phyloP scores from a whole-genome alignment of 768 basidiomycete species.

The Mycena albidolilacea region DNA sequence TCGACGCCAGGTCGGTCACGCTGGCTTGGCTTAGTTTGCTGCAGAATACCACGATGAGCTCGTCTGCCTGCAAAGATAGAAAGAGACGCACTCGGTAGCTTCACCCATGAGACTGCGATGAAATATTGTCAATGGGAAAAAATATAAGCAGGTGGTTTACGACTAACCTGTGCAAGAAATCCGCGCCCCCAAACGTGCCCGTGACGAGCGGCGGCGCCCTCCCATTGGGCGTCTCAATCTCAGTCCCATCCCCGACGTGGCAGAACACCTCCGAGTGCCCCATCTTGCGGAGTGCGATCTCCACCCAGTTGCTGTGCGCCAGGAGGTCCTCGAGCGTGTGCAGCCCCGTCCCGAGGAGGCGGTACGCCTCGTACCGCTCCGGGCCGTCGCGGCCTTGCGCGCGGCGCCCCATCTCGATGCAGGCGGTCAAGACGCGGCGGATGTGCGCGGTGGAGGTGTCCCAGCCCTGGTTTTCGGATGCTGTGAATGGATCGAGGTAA shows the following conservation, averaged over 20 bases:
- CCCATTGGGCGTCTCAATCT: conserved; percentile 68
- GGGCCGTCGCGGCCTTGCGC: conserved; percentile 66
- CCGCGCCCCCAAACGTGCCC: conserved; percentile 73
- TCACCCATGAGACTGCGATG: conserved; percentile 75
- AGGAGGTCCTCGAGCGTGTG: conserved; percentile 83
- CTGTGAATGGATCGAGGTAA: neutral
- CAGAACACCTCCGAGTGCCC: conserved; percentile 82
- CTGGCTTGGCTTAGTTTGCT: conserved; percentile 74
- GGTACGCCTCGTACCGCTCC: conserved; percentile 78
- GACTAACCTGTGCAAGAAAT: conserved; percentile 8
- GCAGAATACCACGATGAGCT: conserved; percentile 15
- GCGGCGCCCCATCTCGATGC: conserved; percentile 78
- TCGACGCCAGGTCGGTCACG: conserved; percentile 69
- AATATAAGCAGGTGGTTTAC: neutral
- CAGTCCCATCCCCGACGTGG: conserved; percentile 80
- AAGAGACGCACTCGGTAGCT: conserved; percentile 67
- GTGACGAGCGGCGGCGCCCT: conserved; percentile 75
- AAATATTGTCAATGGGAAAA: conserved; percentile 63
- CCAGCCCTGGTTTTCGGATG: conserved; percentile 76
- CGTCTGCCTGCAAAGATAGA: neutral
- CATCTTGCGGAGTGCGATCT: conserved; percentile 78
- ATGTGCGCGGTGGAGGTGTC: conserved; percentile 82
- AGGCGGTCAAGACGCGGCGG: conserved; percentile 70
- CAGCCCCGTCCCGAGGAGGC: conserved; percentile 77
- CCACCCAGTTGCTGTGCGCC: conserved; percentile 88